Conservation (phyloP, 208 protist genomes). For the Trypanosoma conorhini region DNA sequence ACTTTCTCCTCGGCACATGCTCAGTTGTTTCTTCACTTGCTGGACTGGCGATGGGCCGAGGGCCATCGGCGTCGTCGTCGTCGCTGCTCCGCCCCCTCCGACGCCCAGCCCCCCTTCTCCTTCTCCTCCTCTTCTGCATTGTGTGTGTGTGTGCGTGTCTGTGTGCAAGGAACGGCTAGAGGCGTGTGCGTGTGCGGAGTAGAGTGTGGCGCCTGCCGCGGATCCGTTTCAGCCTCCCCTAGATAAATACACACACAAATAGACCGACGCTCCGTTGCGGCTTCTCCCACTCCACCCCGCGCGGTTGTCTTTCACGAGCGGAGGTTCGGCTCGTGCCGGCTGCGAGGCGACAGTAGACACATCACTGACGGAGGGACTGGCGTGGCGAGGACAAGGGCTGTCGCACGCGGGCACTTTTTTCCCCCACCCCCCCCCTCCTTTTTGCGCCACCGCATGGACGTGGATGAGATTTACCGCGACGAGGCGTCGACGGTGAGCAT, state of each 20-base stretch:
- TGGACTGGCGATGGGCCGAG: too few species aligned
- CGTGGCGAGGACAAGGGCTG: not conserved
- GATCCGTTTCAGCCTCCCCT: not conserved
- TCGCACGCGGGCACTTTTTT: not conserved
- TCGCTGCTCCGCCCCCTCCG: too few species aligned
- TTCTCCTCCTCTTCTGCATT: too few species aligned
- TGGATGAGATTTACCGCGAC: slow-evolving; percentile 19
- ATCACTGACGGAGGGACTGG: too few species aligned
- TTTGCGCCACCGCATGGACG: slow-evolving; percentile 9
- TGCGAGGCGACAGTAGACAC: too few species aligned
- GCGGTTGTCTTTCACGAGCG: not conserved
- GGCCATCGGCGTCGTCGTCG: too few species aligned
- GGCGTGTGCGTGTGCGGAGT: not conserved
- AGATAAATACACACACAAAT: not conserved
- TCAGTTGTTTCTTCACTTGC: too few species aligned
- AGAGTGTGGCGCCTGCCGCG: not conserved
- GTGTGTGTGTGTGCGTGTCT: not conserved
- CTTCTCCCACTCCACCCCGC: not conserved
- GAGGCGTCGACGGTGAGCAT: slow-evolving; percentile 9
- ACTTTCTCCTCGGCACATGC: too few species aligned
- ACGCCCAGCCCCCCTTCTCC: too few species aligned
- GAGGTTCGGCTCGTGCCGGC: not conserved
- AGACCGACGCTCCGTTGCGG: not conserved
- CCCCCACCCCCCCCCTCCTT: not conserved
- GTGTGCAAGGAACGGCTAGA: not conserved